Evolutionary conservation across 345 rosid genomes (phyloP).

Genomic region (Dimocarpus longan): DNA sequence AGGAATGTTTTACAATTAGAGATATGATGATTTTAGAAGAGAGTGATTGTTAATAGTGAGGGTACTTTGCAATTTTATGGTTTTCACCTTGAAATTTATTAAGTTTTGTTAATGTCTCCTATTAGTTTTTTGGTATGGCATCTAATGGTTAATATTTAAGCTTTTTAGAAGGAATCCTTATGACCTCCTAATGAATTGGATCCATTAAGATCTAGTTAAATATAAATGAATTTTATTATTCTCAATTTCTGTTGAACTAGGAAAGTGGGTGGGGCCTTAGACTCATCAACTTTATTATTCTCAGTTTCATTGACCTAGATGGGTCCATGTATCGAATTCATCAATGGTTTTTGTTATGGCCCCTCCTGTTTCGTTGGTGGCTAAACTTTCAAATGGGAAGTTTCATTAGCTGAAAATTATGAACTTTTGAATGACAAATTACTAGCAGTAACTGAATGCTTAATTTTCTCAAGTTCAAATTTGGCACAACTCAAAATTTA

Average conservation of each 20-base stretch:
- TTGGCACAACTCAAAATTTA: background rate
- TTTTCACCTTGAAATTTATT: constrained; percentile 3
- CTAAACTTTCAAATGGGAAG: background rate
- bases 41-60: background rate
- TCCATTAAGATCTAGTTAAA: constrained; percentile 15
- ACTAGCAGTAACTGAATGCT: background rate
- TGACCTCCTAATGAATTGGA: constrained; percentile 29
- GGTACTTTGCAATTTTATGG: background rate
- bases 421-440: background rate
- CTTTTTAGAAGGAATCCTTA: constrained; percentile 23
- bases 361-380: background rate
- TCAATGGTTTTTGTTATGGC: constrained; percentile 1
- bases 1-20: background rate
- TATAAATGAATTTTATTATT: background rate
- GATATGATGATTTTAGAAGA: constrained; percentile 1
- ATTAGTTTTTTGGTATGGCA: constrained; percentile 11
- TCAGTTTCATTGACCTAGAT: constrained; percentile 3
- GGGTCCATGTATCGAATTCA: constrained; percentile 12
- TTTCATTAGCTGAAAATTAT: background rate
- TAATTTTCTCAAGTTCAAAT: background rate
- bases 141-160: background rate
- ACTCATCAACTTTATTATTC: background rate
- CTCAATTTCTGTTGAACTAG: constrained; percentile 12
- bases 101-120: background rate
- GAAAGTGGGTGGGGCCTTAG: constrained; percentile 27